Evolutionary conservation across 495 filamentous ascomycete species (phyloP).

Genomic region (Cercophora sp.): DNA sequence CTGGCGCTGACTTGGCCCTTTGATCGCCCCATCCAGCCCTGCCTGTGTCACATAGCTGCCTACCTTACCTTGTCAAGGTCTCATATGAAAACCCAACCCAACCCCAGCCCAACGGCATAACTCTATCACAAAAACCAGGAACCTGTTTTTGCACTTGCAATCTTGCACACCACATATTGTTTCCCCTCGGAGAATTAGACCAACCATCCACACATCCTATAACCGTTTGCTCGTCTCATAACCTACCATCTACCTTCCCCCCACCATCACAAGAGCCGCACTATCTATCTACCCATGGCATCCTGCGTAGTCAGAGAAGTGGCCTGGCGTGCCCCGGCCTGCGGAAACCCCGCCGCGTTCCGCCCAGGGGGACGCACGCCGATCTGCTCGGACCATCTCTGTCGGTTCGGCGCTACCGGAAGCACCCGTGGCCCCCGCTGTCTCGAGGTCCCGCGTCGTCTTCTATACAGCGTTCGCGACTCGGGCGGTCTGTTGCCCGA

Average conservation of each 20-base stretch:
- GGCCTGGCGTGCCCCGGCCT: slow-evolving; percentile 13
- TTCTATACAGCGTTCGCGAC: slow-evolving; percentile 9
- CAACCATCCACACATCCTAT: neutral
- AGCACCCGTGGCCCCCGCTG: slow-evolving; percentile 1
- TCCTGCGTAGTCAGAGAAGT: slow-evolving; percentile 17
- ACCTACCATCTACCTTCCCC: too few relatives aligned
- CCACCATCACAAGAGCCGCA: neutral
- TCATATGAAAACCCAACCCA: slow-evolving; percentile 1
- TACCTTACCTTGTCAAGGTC: neutral
- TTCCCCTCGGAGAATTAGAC: slow-evolving; percentile 4
- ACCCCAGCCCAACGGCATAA: slow-evolving; percentile 3
- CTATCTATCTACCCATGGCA: neutral
- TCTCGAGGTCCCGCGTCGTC: slow-evolving; percentile 5
- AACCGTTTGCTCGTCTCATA: neutral
- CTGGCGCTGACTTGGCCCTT: neutral
- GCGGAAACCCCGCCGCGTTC: slow-evolving; percentile 1
- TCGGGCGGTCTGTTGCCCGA: slow-evolving; percentile 10
- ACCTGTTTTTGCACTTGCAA: neutral
- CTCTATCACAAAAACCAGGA: neutral
- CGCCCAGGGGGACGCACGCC: slow-evolving; percentile 3
- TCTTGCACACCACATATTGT: neutral
- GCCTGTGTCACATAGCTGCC: slow-evolving; percentile 1
- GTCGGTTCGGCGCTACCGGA: slow-evolving; percentile 9
- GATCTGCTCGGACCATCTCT: slow-evolving; percentile 13
- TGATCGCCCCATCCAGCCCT: neutral